These are phyloP conservation scores for Lycium ferocissimum DNA, from an alignment of 257 asterid species.

Conservation along the genomic window DNA sequence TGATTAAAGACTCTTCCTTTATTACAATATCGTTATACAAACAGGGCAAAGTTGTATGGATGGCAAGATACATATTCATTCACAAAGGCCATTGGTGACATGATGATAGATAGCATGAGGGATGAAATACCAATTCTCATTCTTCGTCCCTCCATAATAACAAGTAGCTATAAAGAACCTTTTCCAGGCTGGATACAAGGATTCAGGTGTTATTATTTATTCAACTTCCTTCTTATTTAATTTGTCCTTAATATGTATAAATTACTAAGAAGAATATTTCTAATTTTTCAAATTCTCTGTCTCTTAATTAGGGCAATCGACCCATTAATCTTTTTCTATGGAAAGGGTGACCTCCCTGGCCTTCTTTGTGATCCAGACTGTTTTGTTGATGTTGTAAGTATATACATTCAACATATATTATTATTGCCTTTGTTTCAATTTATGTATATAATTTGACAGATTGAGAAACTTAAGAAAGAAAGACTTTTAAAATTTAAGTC, in stretches of 20 bases:
- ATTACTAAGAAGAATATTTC: background rate
- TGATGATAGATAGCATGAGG: slow-evolving; percentile 49
- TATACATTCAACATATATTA: background rate
- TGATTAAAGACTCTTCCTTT: background rate
- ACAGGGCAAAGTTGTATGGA: slow-evolving; percentile 51
- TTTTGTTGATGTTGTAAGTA: background rate
- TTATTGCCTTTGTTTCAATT: too few species aligned
- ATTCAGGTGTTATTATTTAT: slow-evolving; percentile 36
- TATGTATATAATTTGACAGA: too few species aligned
- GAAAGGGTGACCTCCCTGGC: slow-evolving; percentile 8
- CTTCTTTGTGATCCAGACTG: background rate
- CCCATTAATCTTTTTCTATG: background rate
- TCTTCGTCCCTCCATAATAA: slow-evolving; percentile 52
- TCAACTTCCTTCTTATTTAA: background rate
- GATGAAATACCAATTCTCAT: slow-evolving; percentile 54
- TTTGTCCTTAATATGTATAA: background rate
- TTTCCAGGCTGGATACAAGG: slow-evolving; percentile 73
- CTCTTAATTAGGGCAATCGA: background rate
- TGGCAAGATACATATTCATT: slow-evolving; percentile 52
- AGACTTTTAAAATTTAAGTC: too few species aligned
- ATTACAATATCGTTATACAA: background rate
- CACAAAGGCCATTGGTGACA: slow-evolving; percentile 63
- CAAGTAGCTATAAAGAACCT: slow-evolving; percentile 49
- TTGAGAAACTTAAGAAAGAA: too few species aligned
- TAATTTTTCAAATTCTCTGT: background rate